Conservation (phyloP, 306 rosid genomes). For the Boehmeria nivea region DNA sequence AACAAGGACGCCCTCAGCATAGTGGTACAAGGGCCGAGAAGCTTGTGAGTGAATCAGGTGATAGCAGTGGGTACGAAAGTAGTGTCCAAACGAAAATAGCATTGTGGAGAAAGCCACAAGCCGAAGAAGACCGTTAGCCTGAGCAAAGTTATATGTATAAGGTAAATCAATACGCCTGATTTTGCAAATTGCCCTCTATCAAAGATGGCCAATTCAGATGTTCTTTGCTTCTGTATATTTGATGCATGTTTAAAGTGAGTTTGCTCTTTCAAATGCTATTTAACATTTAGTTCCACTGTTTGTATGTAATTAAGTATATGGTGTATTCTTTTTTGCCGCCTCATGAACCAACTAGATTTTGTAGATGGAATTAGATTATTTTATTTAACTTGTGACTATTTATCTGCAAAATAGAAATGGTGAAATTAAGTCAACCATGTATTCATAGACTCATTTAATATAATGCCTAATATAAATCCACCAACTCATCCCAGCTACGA, state of each 20-base stretch:
- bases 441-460: background rate
- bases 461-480: background rate
- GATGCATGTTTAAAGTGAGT: conserved; percentile 16
- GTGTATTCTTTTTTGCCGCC: background rate
- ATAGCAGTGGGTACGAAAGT: conserved; percentile 60
- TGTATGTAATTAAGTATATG: conserved; percentile 5
- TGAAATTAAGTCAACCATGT: background rate
- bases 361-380: conserved; percentile 4
- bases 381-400: background rate
- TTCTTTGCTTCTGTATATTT: conserved; percentile 26
- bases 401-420: background rate
- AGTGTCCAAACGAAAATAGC: conserved; percentile 33
- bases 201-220: conserved; percentile 12
- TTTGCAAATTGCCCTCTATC: conserved; percentile 16
- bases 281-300: conserved; percentile 9
- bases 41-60: conserved; percentile 49
- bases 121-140: conserved; percentile 29
- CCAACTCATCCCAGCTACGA: too few relatives aligned
- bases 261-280: background rate
- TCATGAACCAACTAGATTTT: conserved; percentile 2
- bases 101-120: conserved; percentile 39
- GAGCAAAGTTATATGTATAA: conserved; percentile 4
- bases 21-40: conserved; percentile 28
- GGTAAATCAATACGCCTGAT: conserved; percentile 18
- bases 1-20: conserved; percentile 31